Base-by-base conservation (phyloP, 805 yeast species). In the Tetrapisispora arboricola region DNA sequence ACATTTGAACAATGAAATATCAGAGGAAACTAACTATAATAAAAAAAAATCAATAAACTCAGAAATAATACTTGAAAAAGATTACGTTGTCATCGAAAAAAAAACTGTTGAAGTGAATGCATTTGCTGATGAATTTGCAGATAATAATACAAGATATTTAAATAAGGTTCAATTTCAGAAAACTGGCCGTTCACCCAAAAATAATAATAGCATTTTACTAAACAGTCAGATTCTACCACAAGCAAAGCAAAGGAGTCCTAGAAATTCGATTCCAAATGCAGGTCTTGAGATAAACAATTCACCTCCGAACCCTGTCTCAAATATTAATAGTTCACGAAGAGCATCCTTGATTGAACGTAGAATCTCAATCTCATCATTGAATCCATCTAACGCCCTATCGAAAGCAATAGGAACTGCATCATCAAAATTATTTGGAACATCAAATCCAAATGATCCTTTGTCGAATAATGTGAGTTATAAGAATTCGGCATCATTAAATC, bases 41-140 rank as follows among this genome's bases (percentile, higher is more conserved):
- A 31, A 29, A 18, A 38, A 6, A 12, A 17, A n/a, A 13, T 19
- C 8, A 11, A 36, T 20, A 4, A 20, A 13, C 10, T 70, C 66
- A 18, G 83, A 78, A 40, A 54, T 72, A 18, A 68, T 72, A 20
- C 64, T 78, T 42, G 95, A 86, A 51, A 79, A 76, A 49, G 96
- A 87, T 54, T 90, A 90, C 52, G 97, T 90, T 26, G 94, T 90
- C 30, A 88, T 90, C 22, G 97, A 90, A 59, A 92, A 90, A 59
- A 74, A 94, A 38, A 85, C 92, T 0, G 96, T 90, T 3, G 97
- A 92, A 57, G 94, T 90, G 8, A 90, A 90, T 65, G 90, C 95
- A 2, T 69, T 92, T 43, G 98, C 98, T 3, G 97, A 90, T 60
- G 96, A 88, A 58, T 65, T 90, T 39, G 88, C 85, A 4, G 30